Conservation (phyloP, 2,329 filamentous ascomycete genomes). For the Scytalidium sp. region DNA sequence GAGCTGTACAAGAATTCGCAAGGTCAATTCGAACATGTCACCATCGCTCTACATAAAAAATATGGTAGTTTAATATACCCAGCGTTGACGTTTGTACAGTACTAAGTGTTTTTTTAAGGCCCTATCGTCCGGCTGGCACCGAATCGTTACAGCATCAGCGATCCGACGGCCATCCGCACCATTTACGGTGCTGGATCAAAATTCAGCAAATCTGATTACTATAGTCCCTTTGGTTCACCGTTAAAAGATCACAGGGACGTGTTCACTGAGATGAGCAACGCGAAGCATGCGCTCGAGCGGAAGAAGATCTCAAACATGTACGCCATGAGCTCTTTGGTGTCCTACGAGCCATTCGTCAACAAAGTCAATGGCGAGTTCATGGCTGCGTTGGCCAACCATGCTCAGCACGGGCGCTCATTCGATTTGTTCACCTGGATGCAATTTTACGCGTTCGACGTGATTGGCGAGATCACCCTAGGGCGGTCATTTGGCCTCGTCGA, state of each 20-base stretch:
- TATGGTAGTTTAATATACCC: too few species aligned
- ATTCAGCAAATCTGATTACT: conserved; percentile 32
- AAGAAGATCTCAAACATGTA: conserved; percentile 40
- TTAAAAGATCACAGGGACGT: conserved; percentile 19
- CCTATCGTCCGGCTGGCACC: conserved; percentile 44
- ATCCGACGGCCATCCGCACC: conserved; percentile 34
- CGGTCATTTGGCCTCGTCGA: conserved; percentile 39
- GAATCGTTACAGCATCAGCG: conserved; percentile 43
- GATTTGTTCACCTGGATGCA: too few species aligned
- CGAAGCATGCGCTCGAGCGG: conserved; percentile 32
- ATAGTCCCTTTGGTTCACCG: conserved; percentile 16
- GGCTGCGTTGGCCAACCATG: too few species aligned
- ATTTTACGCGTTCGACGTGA: conserved; percentile 26
- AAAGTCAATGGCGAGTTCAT: too few species aligned
- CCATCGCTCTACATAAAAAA: too few species aligned
- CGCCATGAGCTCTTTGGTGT: conserved; percentile 42
- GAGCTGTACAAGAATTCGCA: too few species aligned
- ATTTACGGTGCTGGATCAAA: conserved; percentile 38
- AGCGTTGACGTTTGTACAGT: too few species aligned
- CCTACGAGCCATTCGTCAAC: conserved; percentile 45
- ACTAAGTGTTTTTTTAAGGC: too few species aligned
- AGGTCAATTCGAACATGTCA: too few species aligned
- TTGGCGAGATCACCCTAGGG: conserved; percentile 19
- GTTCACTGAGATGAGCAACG: conserved; percentile 31
- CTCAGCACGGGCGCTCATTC: too few species aligned